Base-by-base conservation (phyloP, 352 stramenopile species). In the Globisporangium radiosum region DNA sequence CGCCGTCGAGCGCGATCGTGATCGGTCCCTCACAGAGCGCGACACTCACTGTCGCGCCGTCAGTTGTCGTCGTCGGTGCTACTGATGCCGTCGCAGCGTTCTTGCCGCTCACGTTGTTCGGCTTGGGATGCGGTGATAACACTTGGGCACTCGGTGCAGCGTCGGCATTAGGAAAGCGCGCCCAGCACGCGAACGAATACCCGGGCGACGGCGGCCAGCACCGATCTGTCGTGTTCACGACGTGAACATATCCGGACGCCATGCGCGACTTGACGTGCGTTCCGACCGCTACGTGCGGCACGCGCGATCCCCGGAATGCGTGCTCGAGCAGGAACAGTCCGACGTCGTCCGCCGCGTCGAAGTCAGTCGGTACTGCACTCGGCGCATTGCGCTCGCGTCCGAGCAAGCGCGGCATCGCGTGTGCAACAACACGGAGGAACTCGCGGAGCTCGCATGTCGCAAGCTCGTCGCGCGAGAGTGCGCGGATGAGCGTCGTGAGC, bases 101-200 rank as follows among this genome's bases (percentile, higher is more conserved):
- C 11, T 10, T 14, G 47, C 7, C 5, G 25, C 13, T 25, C 42
- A 15, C 3, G 33, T 1, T 7, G 15, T 54, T 33, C 25, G 25
- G 25, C 25, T 33, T 33, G 25, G 25, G 25, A 33, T 33, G 25
- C 25, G 25, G 25, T 33, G 25, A 33, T 33, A 33, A 33, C 25
- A 3, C 25, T 33, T 3, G 25, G 8, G 33, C 10, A 19, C 13
- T 10, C 9, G 5, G 0, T 4, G 17, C 49, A 17, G 39, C 33
- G 1, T 40, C 15, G 7, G 51, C 51, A 7, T 50, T 14, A 44
- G 81, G 75, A 60, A 94, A 85, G 11, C 71, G 66, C 1, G 90
- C 51, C 84, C 84, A 94, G 43, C 78, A 91, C 2, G 78, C 78
- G 65, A 92, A 89, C 0, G 79, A 88, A 52, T 92, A 94, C 10